These are phyloP conservation scores for Dorcoceras hygrometricum DNA, from an alignment of 257 asterid genomes.

Conservation along the genomic window DNA sequence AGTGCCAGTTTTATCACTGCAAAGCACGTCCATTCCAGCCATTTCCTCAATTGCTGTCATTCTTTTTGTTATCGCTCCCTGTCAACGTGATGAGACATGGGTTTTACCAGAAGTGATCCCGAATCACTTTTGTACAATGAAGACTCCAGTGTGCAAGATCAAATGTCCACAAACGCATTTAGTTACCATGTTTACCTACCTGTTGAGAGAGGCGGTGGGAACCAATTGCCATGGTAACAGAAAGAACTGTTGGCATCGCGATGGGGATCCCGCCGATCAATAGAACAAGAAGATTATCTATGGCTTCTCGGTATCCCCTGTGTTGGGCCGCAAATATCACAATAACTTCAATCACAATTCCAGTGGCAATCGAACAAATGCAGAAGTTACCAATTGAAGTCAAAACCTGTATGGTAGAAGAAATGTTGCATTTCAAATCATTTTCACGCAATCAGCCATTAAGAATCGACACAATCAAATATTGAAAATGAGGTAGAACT, in stretches of 20 bases:
- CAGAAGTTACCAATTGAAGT: slow-evolving; percentile 88
- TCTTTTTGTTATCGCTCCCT: slow-evolving; percentile 83
- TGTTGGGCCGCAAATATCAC: slow-evolving; percentile 59
- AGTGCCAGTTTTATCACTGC: slow-evolving; percentile 85
- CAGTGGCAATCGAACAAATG: slow-evolving; percentile 65
- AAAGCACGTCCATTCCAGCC: slow-evolving; percentile 92
- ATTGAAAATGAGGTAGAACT: neutral
- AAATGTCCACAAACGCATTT: neutral
- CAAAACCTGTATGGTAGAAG: slow-evolving; percentile 45
- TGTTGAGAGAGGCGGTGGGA: slow-evolving; percentile 73
- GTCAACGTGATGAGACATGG: neutral
- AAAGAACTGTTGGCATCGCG: slow-evolving; percentile 84
- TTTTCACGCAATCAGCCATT: neutral
- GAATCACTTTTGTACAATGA: neutral
- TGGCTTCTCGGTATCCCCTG: slow-evolving; percentile 50
- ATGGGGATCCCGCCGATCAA: slow-evolving; percentile 78
- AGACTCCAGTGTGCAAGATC: neutral
- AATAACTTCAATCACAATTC: slow-evolving; percentile 58
- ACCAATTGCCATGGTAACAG: slow-evolving; percentile 85
- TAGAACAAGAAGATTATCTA: slow-evolving; percentile 65
- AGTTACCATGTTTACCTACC: slow-evolving; percentile 8
- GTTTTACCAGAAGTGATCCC: neutral
- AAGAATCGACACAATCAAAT: neutral
- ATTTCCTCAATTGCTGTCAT: slow-evolving; percentile 88
- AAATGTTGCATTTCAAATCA: neutral